Conservation (phyloP, 2,329 filamentous ascomycete genomes). For the Akanthomyces muscarius region DNA sequence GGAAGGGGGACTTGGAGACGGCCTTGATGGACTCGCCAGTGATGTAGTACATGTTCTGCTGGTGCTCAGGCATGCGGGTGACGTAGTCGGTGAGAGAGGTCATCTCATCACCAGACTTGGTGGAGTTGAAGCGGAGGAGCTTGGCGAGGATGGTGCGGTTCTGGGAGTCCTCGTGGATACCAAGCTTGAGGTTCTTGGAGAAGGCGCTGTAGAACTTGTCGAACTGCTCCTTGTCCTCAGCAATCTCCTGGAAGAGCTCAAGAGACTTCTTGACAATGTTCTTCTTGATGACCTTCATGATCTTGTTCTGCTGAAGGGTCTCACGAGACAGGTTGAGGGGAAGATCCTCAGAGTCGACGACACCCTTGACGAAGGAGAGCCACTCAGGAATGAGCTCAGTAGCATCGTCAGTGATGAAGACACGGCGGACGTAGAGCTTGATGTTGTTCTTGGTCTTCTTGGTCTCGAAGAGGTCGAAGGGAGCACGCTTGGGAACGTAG, state of each 20-base stretch:
- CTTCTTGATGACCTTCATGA: conserved; percentile 99
- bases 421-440: conserved; percentile 99
- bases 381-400: conserved; percentile 99
- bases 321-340: conserved; percentile 99
- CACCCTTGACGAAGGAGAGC: conserved; percentile 99
- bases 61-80: conserved; percentile 99
- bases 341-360: conserved; percentile 99
- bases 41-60: conserved; percentile 99
- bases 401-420: conserved; percentile 99
- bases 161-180: conserved; percentile 99
- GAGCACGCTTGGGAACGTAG: conserved; percentile 98
- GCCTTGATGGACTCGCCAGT: conserved; percentile 99
- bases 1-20: conserved; percentile 96
- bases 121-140: conserved; percentile 98
- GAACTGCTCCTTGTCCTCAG: conserved; percentile 99
- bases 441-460: conserved; percentile 99
- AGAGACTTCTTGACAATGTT: conserved; percentile 99
- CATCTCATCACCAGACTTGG: conserved; percentile 94
- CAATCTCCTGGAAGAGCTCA: conserved; percentile 98
- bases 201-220: conserved; percentile 99
- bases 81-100: conserved; percentile 97
- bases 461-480: conserved; percentile 99
- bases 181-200: conserved; percentile 99
- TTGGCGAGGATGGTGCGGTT: conserved; percentile 91
- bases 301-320: conserved; percentile 99